Evolutionary conservation across 257 asterid species (phyloP).

Genomic region (Paulownia fortunei): DNA sequence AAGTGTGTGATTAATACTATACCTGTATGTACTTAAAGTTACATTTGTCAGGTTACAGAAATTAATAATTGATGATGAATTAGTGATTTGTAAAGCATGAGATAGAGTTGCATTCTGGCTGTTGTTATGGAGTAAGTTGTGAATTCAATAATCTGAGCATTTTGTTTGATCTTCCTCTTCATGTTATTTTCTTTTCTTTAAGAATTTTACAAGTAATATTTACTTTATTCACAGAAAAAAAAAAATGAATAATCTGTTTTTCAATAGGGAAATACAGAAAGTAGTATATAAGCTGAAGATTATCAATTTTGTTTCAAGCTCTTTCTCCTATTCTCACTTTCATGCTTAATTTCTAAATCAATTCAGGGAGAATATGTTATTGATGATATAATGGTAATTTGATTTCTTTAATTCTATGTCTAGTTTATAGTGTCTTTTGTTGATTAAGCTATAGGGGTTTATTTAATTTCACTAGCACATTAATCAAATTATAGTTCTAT

Average conservation of each 20-base stretch:
- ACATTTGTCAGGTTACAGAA: slow-evolving; percentile 25
- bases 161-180: background rate
- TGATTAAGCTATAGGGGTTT: background rate
- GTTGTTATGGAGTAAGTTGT: background rate
- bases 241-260: background rate
- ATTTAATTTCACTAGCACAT: background rate
- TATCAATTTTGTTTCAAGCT: background rate
- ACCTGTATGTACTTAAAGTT: slow-evolving; percentile 21
- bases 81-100: background rate
- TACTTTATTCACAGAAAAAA: background rate
- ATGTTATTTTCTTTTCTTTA: background rate
- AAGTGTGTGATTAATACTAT: slow-evolving; percentile 13
- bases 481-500: background rate
- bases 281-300: background rate
- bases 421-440: background rate
- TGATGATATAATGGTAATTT: background rate
- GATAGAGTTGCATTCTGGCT: background rate
- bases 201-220: background rate
- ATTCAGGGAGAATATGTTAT: background rate
- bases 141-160: background rate
- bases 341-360: background rate
- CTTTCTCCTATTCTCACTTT: background rate
- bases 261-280: background rate
- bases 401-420: background rate
- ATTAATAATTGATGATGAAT: background rate